phyloP scores from a whole-genome alignment of 345 rosid species.

The Citrus australasica region DNA sequence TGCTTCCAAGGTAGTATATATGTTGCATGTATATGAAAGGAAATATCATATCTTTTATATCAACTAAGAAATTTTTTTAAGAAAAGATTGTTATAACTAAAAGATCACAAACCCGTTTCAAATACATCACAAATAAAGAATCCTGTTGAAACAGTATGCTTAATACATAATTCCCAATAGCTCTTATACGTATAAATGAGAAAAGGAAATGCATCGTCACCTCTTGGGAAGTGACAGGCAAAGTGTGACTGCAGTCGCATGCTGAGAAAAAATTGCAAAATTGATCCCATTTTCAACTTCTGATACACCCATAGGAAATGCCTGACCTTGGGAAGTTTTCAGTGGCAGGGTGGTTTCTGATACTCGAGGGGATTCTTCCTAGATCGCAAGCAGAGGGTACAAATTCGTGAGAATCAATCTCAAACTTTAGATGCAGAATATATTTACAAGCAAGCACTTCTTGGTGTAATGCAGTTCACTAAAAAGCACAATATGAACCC shows the following conservation, averaged over 20 bases:
- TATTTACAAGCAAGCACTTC: not conserved
- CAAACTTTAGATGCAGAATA: not conserved
- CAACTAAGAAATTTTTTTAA: no score
- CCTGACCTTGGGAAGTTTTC: conserved; percentile 60
- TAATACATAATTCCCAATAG: not conserved
- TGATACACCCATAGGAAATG: conserved; percentile 77
- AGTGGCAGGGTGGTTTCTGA: conserved; percentile 35
- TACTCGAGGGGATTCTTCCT: conserved; percentile 55
- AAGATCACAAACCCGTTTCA: not conserved
- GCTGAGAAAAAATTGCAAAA: conserved; percentile 81
- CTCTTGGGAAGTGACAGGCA: conserved; percentile 69
- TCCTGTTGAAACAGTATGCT: not conserved
- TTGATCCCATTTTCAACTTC: conserved; percentile 75
- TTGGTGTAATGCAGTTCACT: not conserved
- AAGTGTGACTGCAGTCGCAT: conserved; percentile 76
- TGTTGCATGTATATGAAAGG: not conserved
- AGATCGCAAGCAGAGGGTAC: conserved; percentile 7
- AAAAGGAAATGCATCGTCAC: conserved; percentile 26
- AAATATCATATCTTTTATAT: not conserved
- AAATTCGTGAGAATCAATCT: not conserved
- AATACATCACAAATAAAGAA: not conserved
- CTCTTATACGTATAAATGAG: not conserved
- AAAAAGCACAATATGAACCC: not conserved
- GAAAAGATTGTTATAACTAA: not conserved
- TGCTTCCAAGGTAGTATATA: not conserved